These are phyloP conservation scores for Meyerozyma smithsonii DNA, from an alignment of 1,139 yeast genomes.

Conservation along the genomic window DNA sequence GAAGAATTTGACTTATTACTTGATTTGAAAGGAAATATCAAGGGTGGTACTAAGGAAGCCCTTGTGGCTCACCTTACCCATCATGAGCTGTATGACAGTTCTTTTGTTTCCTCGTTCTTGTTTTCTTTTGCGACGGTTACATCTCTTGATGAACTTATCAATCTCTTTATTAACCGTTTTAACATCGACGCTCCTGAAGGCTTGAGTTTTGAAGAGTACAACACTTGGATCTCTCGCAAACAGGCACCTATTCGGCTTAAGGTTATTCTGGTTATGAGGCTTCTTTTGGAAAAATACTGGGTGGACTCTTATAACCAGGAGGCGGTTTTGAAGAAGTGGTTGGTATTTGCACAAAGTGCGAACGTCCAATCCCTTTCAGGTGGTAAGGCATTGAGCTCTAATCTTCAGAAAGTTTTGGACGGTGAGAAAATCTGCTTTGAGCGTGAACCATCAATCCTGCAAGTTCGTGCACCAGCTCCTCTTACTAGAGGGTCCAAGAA, in stretches of 20 bases:
- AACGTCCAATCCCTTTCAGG: constrained; percentile 39
- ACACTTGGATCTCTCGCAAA: constrained; percentile 73
- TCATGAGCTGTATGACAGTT: constrained; percentile 64
- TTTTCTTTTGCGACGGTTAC: constrained; percentile 75
- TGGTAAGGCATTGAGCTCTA: constrained; percentile 24
- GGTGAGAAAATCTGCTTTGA: constrained; percentile 32
- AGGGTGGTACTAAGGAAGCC: constrained; percentile 85
- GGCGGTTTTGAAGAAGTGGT: constrained; percentile 46
- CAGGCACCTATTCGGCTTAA: constrained; percentile 62
- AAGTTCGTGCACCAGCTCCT: constrained; percentile 39
- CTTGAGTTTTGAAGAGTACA: constrained; percentile 75
- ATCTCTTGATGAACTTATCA: constrained; percentile 61
- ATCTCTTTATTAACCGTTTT: constrained; percentile 60
- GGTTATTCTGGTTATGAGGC: constrained; percentile 67
- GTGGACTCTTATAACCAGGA: constrained; percentile 55
- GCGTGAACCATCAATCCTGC: constrained; percentile 27
- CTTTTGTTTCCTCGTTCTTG: constrained; percentile 67
- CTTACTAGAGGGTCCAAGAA: constrained; percentile 35
- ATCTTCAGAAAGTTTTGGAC: constrained; percentile 22
- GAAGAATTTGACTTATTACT: constrained; percentile 68
- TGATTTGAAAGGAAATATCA: constrained; percentile 68
- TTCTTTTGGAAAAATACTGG: constrained; percentile 78
- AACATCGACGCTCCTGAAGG: constrained; percentile 85
- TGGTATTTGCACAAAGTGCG: constrained; percentile 50
- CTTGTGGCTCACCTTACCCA: constrained; percentile 79